Base-by-base conservation (phyloP, 352 stramenopile genomes). In the Phytophthora ramorum region DNA sequence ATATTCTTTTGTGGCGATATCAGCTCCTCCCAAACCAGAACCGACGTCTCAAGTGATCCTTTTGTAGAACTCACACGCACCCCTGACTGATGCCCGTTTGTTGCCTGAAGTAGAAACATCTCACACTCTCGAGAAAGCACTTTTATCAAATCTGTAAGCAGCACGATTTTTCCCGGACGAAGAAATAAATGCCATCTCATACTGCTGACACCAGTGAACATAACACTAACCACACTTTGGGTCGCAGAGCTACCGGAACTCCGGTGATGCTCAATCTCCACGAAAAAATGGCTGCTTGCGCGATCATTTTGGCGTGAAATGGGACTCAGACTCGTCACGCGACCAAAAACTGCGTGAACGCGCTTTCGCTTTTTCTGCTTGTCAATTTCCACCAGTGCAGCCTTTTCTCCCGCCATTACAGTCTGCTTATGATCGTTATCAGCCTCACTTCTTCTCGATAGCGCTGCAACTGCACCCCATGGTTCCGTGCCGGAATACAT, bases 71-170 rank as follows among this genome's bases (percentile, higher is more conserved):
- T 13, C 22, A 17, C 14, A 41, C 4, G 13, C 7, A 52, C 12
- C 13, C 30, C 41, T 7, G 13, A n/a, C 20, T 40, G 30, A 16
- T 57, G n/a, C 26, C 44, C 34, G 17, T 55, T 46, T 20, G 73
- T 80, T 22, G 71, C 65, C 66, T 91, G 81, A 10, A 93, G 76
- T 44, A 93, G 65, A 59, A 90, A 88, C 43, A 86, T 69, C 0
- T 71, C 71, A 58, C 80, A 85, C 37, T 92, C 83, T 53, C 78
- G 66, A 13, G 81, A 88, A 52, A 78, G 77, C 0, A 93, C 75
- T 50, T 91, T 92, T 19, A 86, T 70, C 14, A 91, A 30, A 69
- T 93, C 79, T 7, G 85, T 88, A 13, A 91, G 1, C 4, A 92
- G 46, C 19, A 89, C 60, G 1, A 73, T 45, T 30, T 74, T 58